Percentiles rank a stretch among this genome's conserved stretches.
phyloP scores from a whole-genome alignment of 495 filamentous ascomycete species.

The Pyrenula massariospora region DNA sequence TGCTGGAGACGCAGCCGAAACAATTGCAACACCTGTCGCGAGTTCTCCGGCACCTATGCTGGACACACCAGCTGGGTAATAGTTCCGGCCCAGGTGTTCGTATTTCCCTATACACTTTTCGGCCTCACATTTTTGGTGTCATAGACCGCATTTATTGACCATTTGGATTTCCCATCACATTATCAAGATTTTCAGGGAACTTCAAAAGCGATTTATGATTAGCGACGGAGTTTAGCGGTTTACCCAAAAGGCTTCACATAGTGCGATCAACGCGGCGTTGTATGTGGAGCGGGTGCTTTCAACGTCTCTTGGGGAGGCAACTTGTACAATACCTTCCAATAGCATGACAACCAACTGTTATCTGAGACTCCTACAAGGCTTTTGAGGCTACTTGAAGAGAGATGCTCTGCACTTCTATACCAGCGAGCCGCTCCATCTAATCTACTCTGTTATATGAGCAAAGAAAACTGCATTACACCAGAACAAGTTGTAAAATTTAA shows the following conservation, averaged over 20 bases:
- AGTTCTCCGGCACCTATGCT: slow-evolving; percentile 23
- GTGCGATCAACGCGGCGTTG: slow-evolving; percentile 6
- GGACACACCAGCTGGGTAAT: slow-evolving; percentile 23
- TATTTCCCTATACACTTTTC: background rate
- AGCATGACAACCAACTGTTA: no score
- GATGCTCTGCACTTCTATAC: no score
- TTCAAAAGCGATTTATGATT: background rate
- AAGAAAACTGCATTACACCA: no score
- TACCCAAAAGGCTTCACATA: slow-evolving; percentile 3
- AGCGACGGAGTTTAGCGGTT: background rate
- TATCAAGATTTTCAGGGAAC: background rate
- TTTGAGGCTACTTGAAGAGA: no score
- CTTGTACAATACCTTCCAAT: no score
- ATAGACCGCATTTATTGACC: background rate
- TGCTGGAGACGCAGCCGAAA: slow-evolving; percentile 42
- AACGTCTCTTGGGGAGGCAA: no score
- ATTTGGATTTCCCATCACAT: background rate
- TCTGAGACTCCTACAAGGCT: no score
- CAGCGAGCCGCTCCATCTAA: no score
- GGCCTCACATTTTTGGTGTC: background rate
- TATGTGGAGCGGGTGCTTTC: no score
- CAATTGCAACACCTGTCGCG: slow-evolving; percentile 13
- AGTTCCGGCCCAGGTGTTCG: slow-evolving; percentile 2
- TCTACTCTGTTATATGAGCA: no score
- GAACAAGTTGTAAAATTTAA: no score